phyloP scores from a whole-genome alignment of 305 asterid genomes.

The Salvia sclarea region DNA sequence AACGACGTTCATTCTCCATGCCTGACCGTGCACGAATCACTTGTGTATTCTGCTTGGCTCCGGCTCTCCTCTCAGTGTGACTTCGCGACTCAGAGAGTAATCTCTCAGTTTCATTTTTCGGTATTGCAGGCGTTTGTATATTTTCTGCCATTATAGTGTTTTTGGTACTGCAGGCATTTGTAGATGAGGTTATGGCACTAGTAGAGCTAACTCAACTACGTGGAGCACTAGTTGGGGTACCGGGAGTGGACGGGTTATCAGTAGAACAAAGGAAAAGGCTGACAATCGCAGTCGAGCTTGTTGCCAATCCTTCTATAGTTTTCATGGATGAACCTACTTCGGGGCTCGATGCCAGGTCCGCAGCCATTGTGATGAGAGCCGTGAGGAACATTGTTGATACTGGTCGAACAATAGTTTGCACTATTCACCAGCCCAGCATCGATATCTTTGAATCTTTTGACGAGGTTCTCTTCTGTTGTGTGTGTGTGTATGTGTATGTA shows the following conservation, averaged over 20 bases:
- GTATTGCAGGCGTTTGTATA: background rate
- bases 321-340: constrained; percentile 91
- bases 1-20: constrained; percentile 81
- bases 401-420: constrained; percentile 80
- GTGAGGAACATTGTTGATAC: constrained; percentile 84
- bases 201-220: constrained; percentile 63
- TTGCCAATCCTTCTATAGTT: constrained; percentile 82
- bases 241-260: constrained; percentile 74
- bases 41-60: constrained; percentile 77
- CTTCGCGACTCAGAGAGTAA: constrained; percentile 58
- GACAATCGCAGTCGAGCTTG: constrained; percentile 77
- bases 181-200: constrained; percentile 69
- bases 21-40: constrained; percentile 71
- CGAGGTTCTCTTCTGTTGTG: constrained; percentile 47
- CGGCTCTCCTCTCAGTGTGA: constrained; percentile 66
- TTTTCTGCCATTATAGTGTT: constrained; percentile 16
- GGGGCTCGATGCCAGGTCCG: constrained; percentile 81
- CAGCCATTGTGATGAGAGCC: constrained; percentile 86
- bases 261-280: constrained; percentile 80
- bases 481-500: too few relatives aligned
- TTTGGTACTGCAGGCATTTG: constrained; percentile 57
- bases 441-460: constrained; percentile 81
- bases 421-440: constrained; percentile 84
- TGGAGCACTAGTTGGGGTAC: constrained; percentile 70
- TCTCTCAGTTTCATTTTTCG: background rate